Evolutionary conservation across 2,329 filamentous ascomycete species (phyloP), one percentile per base, ranked within the genome.

Genomic region (Lizonia empirigonia): DNA sequence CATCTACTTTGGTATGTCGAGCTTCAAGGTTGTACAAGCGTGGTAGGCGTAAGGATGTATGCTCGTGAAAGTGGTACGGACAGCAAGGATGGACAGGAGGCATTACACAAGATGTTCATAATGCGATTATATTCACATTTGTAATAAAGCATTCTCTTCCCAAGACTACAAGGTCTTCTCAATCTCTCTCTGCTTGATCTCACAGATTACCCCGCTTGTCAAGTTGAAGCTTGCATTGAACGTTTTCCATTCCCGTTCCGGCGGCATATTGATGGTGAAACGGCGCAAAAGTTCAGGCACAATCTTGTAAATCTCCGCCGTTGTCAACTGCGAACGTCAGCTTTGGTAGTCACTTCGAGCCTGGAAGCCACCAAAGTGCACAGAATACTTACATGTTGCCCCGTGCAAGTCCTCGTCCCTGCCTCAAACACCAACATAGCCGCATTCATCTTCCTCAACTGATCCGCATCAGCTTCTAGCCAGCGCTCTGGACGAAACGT

Each of bases 401-500:
- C 73, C 8, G 70, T 63, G 48, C 73, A 75, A 1, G 61, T 65
- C 10, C 73, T 55, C 0, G 66, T 60, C 2, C 73, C 72, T 1
- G 55, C 64, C 1, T 73, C 73, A 41, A 76, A 75, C 1, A 72
- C 66, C 62, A 78, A 72, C 22, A 69, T 67, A 41, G 60, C 44
- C 12, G 49, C 45, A n/a, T 62, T 69, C 64, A 64, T 65, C n/a
- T 18, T 39, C 40, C 50, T 58, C 26, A 37, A 33, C 8, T 44
- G 24, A n/a, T 59, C 57, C n/a, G 34, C 44, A 2, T 58, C 52
- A 16, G 50, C 50, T 3, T 73, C 70, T 1, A 79, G 52, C 79
- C 78, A 81, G 16, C 79, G 62, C 53, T 79, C 78, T 0, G 78
- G 79, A 10, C 64, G 56, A 53, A 75, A 81, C 0, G 64, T 56